These are phyloP conservation scores for Termitomyces sp. DNA, from an alignment of 768 basidiomycete species.

Conservation along the genomic window DNA sequence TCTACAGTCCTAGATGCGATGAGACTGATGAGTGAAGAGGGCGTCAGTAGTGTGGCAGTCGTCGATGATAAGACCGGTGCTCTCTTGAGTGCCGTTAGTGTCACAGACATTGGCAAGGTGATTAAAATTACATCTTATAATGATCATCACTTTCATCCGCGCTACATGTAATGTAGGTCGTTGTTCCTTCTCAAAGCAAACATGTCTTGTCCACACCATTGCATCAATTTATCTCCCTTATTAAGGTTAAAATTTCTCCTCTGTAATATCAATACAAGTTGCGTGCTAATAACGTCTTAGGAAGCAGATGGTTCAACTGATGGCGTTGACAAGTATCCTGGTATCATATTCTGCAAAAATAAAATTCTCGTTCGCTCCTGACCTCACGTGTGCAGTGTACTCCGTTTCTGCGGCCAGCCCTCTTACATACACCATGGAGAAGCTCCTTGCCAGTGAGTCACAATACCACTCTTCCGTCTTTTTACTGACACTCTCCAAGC, in stretches of 20 bases:
- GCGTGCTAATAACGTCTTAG: slow-evolving; percentile 26
- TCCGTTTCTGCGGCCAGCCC: slow-evolving; percentile 64
- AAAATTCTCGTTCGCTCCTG: neutral
- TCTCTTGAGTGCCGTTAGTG: slow-evolving; percentile 74
- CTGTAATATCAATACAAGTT: neutral
- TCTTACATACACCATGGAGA: slow-evolving; percentile 71
- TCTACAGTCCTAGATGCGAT: slow-evolving; percentile 75
- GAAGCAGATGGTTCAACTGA: slow-evolving; percentile 74
- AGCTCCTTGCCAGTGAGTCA: slow-evolving; percentile 74
- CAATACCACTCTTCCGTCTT: neutral
- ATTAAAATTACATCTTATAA: neutral
- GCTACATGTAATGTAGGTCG: slow-evolving; percentile 45
- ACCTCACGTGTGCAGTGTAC: slow-evolving; percentile 47
- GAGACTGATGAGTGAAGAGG: slow-evolving; percentile 82
- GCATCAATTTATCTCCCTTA: slow-evolving; percentile 62
- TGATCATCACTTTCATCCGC: neutral
- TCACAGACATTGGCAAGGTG: slow-evolving; percentile 79
- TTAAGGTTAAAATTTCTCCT: slow-evolving; percentile 49
- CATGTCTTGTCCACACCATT: slow-evolving; percentile 68
- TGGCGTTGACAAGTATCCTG: slow-evolving; percentile 76
- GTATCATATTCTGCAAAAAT: slow-evolving; percentile 27
- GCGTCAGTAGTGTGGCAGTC: slow-evolving; percentile 80
- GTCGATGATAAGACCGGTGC: slow-evolving; percentile 60
- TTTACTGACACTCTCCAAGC: slow-evolving; percentile 36
- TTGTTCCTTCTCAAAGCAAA: slow-evolving; percentile 79